Evolutionary conservation across 2,329 filamentous ascomycete species (phyloP), one percentile per base, ranked within the genome.

Genomic region (Cordyceps farinosa): DNA sequence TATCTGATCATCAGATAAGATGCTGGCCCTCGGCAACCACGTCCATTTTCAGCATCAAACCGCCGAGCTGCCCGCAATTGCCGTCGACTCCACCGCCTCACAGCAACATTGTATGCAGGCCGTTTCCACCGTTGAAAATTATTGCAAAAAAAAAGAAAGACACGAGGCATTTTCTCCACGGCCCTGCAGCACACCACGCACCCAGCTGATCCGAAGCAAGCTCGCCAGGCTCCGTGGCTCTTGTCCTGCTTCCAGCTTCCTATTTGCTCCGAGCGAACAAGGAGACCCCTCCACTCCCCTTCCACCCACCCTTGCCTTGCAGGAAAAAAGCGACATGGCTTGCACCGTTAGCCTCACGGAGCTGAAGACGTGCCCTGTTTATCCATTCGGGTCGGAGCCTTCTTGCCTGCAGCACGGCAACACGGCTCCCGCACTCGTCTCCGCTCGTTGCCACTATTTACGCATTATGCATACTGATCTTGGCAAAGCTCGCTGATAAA

Each of bases 1-100:
- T 67, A 68, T 68, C 65, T 64, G 65, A 67, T 67, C 59, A 68
- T 68, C 66, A 66, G 66, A 67, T 67, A 65, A 67, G 67, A 67
- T 67, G 62, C 40, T 27, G 5, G 44, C 48, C 22, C 60, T 62
- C 60, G 44, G 54, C 61, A 52, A 52, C 53, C 45, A 65, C 38
- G 51, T 63, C 40, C 60, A 30, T 47, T 65, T 64, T 40, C 48
- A 48, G 45, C 40, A 38, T 45, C 40, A 11, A 54, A 48, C 5
- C 17, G 22, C 59, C 30, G 51, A 63, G 27, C 53, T 17, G 22
- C 38, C n/a, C n/a, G 22, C 22, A 22, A 22, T 17, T 38, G 6
- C 29, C 15, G 22, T 29, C 15, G 36, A 52, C 57, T 44, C 57
- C 57, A 52, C 57, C 11, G 5, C 17, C 15, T 2, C 30, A 48